A percentile compares a stretch with the other conserved stretches of the same genome.
phyloP scores from a whole-genome alignment of 176 grass and related monocot genomes.

The Triticum urartu region DNA sequence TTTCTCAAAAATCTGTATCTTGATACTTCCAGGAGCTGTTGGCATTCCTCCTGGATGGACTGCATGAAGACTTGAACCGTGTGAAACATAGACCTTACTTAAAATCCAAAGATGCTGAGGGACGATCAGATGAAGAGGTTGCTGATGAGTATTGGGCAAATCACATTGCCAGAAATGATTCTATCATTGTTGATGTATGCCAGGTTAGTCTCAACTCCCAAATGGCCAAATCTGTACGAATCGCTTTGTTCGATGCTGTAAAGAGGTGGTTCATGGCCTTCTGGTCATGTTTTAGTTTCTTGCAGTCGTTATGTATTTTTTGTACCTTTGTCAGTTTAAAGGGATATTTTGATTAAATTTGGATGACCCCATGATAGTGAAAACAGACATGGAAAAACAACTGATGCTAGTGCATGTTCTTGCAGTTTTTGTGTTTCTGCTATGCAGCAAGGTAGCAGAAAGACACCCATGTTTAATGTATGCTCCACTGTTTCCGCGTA shows the following conservation, averaged over 20 bases:
- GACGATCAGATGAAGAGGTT: constrained; percentile 94
- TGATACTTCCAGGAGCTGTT: constrained; percentile 67
- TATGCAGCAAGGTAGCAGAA: neutral
- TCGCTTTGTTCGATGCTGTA: neutral
- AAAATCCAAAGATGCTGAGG: constrained; percentile 86
- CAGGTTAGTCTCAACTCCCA: constrained; percentile 56
- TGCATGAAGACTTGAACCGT: constrained; percentile 98
- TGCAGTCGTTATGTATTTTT: neutral
- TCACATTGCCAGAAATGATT: constrained; percentile 98
- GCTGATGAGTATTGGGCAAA: constrained; percentile 97
- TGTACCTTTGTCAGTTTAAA: neutral
- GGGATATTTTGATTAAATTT: neutral
- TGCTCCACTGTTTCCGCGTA: neutral
- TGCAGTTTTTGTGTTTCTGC: neutral
- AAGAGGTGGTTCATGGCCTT: neutral
- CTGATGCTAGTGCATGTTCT: neutral
- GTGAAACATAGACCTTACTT: constrained; percentile 95
- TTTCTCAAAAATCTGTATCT: constrained; percentile 23
- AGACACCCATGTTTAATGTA: neutral
- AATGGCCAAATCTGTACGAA: neutral
- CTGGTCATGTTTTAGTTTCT: constrained; percentile 27
- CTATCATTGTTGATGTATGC: constrained; percentile 99
- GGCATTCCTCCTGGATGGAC: constrained; percentile 94
- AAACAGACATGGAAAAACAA: neutral
- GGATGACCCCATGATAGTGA: constrained; percentile 1